Percentiles rank a stretch among this genome's conserved stretches.
phyloP scores from a whole-genome alignment of 1,284 basidiomycete species.

The Ceratobasidium sp. region DNA sequence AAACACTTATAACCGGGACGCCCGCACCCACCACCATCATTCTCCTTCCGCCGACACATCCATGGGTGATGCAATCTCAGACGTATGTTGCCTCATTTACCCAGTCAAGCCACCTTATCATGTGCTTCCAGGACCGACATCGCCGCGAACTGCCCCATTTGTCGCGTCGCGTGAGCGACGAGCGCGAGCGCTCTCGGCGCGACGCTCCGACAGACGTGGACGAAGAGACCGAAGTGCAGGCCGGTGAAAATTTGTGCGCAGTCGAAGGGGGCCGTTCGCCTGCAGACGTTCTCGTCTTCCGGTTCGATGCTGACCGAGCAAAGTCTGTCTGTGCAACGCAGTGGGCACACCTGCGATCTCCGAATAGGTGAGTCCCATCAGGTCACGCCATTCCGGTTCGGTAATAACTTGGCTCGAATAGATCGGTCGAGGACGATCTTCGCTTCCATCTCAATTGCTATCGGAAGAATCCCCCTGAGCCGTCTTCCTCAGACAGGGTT shows the following conservation, averaged over 20 bases:
- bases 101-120: not conserved
- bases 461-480: constrained; percentile 40
- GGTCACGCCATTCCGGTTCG: constrained; percentile 12
- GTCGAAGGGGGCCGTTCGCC: constrained; percentile 39
- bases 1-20: constrained; percentile 39
- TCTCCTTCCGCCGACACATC: constrained; percentile 36
- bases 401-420: constrained; percentile 12
- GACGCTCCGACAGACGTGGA: constrained; percentile 1
- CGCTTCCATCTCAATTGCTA: constrained; percentile 42
- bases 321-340: constrained; percentile 38
- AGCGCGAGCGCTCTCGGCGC: constrained; percentile 11
- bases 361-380: constrained; percentile 22
- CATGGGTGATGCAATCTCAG: constrained; percentile 18
- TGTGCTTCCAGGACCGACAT: constrained; percentile 34
- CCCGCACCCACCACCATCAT: constrained; percentile 19
- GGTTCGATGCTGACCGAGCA: constrained; percentile 40
- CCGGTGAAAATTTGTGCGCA: constrained; percentile 34
- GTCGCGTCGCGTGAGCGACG: constrained; percentile 23
- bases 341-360: constrained; percentile 33
- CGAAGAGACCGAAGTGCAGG: constrained; percentile 37
- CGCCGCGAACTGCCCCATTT: constrained; percentile 7
- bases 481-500: constrained; percentile 33
- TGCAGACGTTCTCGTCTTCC: constrained; percentile 38
- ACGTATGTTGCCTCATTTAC: constrained; percentile 15
- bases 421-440: constrained; percentile 36